Conservation (phyloP, 139 green algal genomes). For the Chlorella sorokiniana region DNA sequence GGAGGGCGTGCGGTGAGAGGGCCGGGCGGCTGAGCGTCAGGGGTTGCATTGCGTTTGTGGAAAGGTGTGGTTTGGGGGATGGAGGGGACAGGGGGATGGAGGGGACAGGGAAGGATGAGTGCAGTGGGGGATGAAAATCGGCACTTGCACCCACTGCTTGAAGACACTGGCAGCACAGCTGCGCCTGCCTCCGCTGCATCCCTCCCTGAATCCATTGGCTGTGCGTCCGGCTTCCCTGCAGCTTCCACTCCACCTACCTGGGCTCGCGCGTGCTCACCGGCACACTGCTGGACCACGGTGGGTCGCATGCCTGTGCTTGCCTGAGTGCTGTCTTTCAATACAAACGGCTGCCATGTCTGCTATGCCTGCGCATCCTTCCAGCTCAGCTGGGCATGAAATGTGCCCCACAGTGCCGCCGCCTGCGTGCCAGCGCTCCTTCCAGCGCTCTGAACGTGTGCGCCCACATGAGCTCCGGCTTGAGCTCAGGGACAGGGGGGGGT, state of each 20-base stretch:
- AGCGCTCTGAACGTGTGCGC: too few relatives aligned
- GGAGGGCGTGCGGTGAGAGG: slow-evolving; percentile 78
- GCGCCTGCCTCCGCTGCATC: too few relatives aligned
- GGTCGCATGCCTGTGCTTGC: too few relatives aligned
- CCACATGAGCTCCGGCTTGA: too few relatives aligned
- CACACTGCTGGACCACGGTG: slow-evolving; percentile 53
- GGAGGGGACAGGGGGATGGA: background rate
- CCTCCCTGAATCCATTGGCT: too few relatives aligned
- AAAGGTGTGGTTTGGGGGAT: background rate
- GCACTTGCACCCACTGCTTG: too few relatives aligned
- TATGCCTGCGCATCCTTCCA: background rate
- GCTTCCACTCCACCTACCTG: slow-evolving; percentile 92
- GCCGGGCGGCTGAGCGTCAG: background rate
- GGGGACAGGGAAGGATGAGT: background rate
- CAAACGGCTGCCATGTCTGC: background rate
- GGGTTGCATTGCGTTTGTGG: background rate
- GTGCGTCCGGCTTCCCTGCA: slow-evolving; percentile 11
- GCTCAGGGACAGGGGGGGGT: too few relatives aligned
- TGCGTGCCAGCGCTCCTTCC: background rate
- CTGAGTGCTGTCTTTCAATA: background rate
- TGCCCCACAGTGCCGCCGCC: background rate
- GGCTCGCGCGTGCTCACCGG: slow-evolving; percentile 79
- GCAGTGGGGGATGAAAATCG: background rate
- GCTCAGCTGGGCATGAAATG: too few relatives aligned
- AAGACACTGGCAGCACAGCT: too few relatives aligned